Conservation (phyloP, 75 land plant genomes). For the Sequoia sempervirens region DNA sequence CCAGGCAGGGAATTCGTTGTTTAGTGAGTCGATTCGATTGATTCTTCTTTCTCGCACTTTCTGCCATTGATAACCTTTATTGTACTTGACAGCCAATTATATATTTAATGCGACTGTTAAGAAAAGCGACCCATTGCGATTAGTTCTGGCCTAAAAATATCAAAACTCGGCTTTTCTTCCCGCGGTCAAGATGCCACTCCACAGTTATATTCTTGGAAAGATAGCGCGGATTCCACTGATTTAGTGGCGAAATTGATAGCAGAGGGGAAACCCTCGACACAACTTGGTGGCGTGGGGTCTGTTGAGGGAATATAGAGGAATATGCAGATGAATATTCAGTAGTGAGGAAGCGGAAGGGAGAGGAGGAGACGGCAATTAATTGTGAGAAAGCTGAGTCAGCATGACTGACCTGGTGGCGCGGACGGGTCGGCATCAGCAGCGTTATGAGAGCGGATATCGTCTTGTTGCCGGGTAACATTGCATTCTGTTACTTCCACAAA, state of each 20-base stretch:
- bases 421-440: conserved; percentile 92
- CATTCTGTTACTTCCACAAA: not conserved
- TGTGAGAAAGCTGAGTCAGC: conserved; percentile 10
- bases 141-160: not conserved
- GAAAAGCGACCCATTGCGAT: not conserved
- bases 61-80: not conserved
- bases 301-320: not conserved
- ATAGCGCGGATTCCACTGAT: not conserved
- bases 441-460: conserved; percentile 73
- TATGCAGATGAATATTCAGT: not conserved
- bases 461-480: conserved; percentile 76
- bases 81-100: not conserved
- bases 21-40: not conserved
- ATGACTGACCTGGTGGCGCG: conserved; percentile 89
- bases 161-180: not conserved
- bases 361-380: not conserved
- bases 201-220: not conserved
- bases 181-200: not conserved
- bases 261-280: not conserved
- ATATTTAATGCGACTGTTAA: not conserved
- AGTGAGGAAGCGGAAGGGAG: not conserved
- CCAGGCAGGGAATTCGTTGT: not conserved
- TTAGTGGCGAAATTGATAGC: not conserved
- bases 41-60: not conserved
- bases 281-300: not conserved